Evolutionary conservation across 148 eudicot species (phyloP).

Genomic region (Fagopyrum tataricum): DNA sequence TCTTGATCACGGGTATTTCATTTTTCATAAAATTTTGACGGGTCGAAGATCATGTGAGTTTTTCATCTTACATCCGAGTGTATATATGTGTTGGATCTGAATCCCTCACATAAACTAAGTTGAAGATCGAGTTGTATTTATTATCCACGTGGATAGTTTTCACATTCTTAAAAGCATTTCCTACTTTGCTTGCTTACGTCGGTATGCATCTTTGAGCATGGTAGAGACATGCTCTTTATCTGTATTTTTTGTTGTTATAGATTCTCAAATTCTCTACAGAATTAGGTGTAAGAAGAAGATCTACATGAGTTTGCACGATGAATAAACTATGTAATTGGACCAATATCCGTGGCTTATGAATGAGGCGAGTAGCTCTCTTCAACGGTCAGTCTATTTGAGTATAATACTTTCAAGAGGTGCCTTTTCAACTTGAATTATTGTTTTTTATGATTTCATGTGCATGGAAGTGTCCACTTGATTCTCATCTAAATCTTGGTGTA

Average conservation of each 20-base stretch:
- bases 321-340: constrained; percentile 2
- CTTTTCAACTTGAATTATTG: background rate
- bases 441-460: background rate
- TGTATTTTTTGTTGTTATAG: background rate
- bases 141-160: too few relatives aligned
- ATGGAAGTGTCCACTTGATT: background rate
- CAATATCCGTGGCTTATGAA: background rate
- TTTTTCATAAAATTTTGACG: too few relatives aligned
- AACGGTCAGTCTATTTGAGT: background rate
- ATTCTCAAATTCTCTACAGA: background rate
- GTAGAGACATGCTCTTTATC: background rate
- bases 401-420: background rate
- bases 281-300: background rate
- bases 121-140: too few relatives aligned
- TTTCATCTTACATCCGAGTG: too few relatives aligned
- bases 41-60: too few relatives aligned
- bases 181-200: background rate
- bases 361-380: background rate
- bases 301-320: constrained; percentile 5
- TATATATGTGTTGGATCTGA: too few relatives aligned
- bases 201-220: background rate
- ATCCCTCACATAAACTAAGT: too few relatives aligned
- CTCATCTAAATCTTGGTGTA: constrained; percentile 1
- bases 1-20: too few relatives aligned
- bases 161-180: too few relatives aligned